These are phyloP conservation scores for Strombidium stylifer DNA, from an alignment of 73 alveolate genomes.

Conservation along the genomic window DNA sequence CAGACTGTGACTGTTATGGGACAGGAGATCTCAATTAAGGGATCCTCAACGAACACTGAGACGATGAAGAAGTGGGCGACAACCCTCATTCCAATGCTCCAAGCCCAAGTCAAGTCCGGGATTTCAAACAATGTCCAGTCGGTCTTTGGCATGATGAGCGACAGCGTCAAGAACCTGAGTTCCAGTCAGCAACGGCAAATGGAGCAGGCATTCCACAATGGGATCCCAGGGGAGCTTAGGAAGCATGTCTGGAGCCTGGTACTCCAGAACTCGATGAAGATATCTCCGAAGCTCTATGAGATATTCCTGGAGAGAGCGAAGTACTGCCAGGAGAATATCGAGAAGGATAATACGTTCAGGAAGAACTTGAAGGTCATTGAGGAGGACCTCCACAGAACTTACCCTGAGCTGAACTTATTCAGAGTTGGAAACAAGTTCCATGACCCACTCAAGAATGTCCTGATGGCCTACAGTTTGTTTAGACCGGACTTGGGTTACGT, in stretches of 20 bases:
- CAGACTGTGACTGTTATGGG: no score
- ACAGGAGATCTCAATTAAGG: no score
- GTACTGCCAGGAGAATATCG: constrained; percentile 7
- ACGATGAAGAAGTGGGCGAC: no score
- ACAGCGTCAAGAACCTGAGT: not conserved
- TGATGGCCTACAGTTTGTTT: constrained; percentile 71
- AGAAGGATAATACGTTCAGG: constrained; percentile 18
- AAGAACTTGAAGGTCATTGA: constrained; percentile 73
- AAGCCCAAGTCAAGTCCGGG: not conserved
- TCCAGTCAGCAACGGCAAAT: constrained; percentile 18
- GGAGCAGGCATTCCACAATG: constrained; percentile 59
- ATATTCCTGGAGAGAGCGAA: constrained; percentile 43
- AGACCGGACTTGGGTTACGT: constrained; percentile 95
- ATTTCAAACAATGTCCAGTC: not conserved
- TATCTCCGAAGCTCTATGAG: constrained; percentile 52
- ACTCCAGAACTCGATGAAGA: constrained; percentile 71
- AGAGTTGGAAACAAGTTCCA: constrained; percentile 77
- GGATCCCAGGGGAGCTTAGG: constrained; percentile 47
- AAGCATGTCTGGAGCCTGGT: constrained; percentile 55
- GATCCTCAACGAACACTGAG: no score
- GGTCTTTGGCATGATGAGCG: no score
- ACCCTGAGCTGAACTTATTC: constrained; percentile 73
- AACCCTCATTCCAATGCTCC: no score
- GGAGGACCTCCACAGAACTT: constrained; percentile 89
- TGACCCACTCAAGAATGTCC: constrained; percentile 75